Evolutionary conservation across 2,329 filamentous ascomycete species (phyloP), one percentile per base, ranked within the genome.

Genomic region (Penicillium brevicompactum): DNA sequence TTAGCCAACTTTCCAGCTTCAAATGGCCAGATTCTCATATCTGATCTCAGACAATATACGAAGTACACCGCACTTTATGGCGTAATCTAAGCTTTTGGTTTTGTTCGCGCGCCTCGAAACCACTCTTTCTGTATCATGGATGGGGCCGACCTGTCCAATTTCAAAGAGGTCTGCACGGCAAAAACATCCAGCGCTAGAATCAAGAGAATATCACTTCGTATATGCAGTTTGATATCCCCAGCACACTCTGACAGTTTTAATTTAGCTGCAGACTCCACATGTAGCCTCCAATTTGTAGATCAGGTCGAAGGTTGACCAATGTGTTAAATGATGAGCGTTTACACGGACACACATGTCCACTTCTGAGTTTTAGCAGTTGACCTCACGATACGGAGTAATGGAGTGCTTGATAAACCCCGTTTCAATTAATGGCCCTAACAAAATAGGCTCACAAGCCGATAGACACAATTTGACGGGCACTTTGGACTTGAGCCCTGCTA

Each of bases 241-340:
- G 16, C 22, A 40, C n/a, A 16, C 14, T 8, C 18, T 40, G 34
- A 41, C 24, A 49, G 14, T 38, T 37, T 13, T 22, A 14, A 30
- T 18, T 27, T 24, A 24, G 11, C 27, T n/a, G 18, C 18, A 13
- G 42, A 51, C 37, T 50, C 32, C 46, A 54, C 51, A 40, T 54
- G 24, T 27, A 22, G 32, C 24, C 46, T 32, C 21, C 37, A 31
- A 10, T 16, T 21, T 27, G 31, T 38, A 44, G 51, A 24, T 40
- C 46, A 31, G 22, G 22, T 11, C 27, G 13, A 21, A n/a, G 13
- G 3, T 37, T 44, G 30, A 21, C 18, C 13, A 40, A 31, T 46
- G n/a, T 16, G 13, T 21, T 8, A 10, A 22, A 31, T 43, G 40
- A 49, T 37, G 34, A 37, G 34, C 34, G 34, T 37, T n/a, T 13